Conservation (phyloP, 495 filamentous ascomycete genomes). For the Penicillium taxi region DNA sequence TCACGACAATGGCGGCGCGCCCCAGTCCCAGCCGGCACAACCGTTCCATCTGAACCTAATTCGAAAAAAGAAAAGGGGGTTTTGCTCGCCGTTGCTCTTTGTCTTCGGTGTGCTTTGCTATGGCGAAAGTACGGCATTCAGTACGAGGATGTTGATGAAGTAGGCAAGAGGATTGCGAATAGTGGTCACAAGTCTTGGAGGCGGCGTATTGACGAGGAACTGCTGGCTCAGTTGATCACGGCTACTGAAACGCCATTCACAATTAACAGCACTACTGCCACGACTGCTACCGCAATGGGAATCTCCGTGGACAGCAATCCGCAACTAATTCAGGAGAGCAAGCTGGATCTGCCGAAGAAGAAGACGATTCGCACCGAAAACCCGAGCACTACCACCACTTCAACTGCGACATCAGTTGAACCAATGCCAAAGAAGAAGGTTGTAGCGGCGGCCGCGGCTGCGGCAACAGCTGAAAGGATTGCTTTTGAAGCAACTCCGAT, state of each 20-base stretch:
- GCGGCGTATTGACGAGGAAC: conserved; percentile 81
- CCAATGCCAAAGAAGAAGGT: conserved; percentile 55
- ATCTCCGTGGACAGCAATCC: conserved; percentile 35
- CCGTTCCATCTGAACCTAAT: conserved; percentile 58
- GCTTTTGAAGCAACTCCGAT: conserved; percentile 46
- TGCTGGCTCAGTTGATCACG: conserved; percentile 68
- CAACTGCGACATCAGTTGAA: conserved; percentile 40
- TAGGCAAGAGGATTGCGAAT: conserved; percentile 78
- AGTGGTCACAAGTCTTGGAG: conserved; percentile 82
- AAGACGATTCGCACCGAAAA: conserved; percentile 46
- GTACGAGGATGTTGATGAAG: conserved; percentile 91
- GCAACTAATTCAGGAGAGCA: conserved; percentile 37
- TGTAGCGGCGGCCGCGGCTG: conserved; percentile 42
- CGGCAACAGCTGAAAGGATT: not conserved
- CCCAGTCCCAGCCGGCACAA: conserved; percentile 64
- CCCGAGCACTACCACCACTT: conserved; percentile 44
- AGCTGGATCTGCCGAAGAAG: conserved; percentile 46
- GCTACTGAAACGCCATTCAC: conserved; percentile 44
- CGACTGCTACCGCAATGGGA: conserved; percentile 38
- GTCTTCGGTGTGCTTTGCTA: conserved; percentile 77
- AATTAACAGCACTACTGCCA: conserved; percentile 38
- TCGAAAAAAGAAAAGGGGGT: conserved; percentile 64
- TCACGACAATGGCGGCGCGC: conserved; percentile 91
- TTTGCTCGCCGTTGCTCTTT: conserved; percentile 76
- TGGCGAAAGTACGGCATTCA: conserved; percentile 95